Evolutionary conservation across 225 moss, liverwort and hornwort genomes (phyloP).

Genomic region (Ulota crispa): DNA sequence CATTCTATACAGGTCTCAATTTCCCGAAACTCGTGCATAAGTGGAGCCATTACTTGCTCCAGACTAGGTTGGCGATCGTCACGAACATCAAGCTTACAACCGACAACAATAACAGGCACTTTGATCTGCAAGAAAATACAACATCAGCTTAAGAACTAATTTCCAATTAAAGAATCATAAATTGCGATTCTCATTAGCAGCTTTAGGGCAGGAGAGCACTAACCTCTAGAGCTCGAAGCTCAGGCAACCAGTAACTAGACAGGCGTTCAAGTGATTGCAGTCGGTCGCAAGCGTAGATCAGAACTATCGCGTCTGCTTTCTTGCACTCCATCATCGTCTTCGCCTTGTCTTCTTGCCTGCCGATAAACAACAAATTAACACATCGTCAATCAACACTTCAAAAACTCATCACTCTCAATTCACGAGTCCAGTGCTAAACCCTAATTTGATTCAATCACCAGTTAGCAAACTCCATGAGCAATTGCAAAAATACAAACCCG

Average conservation of each 20-base stretch:
- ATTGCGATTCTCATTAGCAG: conserved; percentile 7
- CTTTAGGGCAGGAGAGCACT: conserved; percentile 23
- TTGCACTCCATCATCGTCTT: conserved; percentile 86
- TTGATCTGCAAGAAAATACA: conserved; percentile 67
- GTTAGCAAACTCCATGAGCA: neutral
- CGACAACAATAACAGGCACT: conserved; percentile 92
- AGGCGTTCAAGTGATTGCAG: conserved; percentile 86
- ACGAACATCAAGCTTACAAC: conserved; percentile 94
- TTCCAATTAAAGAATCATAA: neutral
- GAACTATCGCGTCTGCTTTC: conserved; percentile 96
- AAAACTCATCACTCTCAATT: neutral
- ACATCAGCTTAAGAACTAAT: neutral
- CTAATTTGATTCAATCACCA: neutral
- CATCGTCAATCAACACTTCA: conserved; percentile 2
- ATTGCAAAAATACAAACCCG: neutral
- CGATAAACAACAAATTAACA: neutral
- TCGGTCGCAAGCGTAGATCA: conserved; percentile 91
- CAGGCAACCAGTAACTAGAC: conserved; percentile 86
- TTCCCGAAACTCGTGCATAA: conserved; percentile 98
- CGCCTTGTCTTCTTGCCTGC: conserved; percentile 82
- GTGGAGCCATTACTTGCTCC: conserved; percentile 97
- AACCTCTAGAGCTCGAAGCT: conserved; percentile 84
- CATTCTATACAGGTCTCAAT: conserved; percentile 99
- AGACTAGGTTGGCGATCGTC: conserved; percentile 93
- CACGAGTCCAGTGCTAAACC: neutral